Evolutionary conservation across 345 rosid genomes (phyloP).

Genomic region (Gynandropsis gynandra): DNA sequence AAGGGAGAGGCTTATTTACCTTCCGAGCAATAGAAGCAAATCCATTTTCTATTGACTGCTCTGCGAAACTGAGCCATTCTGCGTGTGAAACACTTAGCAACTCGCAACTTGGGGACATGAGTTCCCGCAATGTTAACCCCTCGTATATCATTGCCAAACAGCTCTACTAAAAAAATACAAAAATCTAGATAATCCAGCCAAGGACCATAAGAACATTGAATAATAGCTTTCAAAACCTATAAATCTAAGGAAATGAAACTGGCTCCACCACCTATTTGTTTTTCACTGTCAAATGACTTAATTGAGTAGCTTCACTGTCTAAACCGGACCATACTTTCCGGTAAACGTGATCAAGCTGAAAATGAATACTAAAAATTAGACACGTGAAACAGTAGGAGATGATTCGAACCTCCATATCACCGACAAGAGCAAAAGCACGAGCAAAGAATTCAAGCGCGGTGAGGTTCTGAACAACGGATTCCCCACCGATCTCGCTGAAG

Average conservation of each 20-base stretch:
- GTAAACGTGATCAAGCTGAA: background rate
- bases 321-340: background rate
- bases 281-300: background rate
- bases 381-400: background rate
- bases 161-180: slow-evolving; percentile 29
- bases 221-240: background rate
- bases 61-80: slow-evolving; percentile 70
- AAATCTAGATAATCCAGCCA: background rate
- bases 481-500: slow-evolving; percentile 35
- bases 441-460: slow-evolving; percentile 60
- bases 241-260: no score
- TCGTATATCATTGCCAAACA: slow-evolving; percentile 74
- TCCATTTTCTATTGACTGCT: slow-evolving; percentile 44
- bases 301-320: background rate
- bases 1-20: slow-evolving; percentile 27
- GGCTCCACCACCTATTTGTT: no score
- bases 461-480: slow-evolving; percentile 48
- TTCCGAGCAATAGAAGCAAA: slow-evolving; percentile 47
- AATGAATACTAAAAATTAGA: background rate
- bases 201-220: background rate
- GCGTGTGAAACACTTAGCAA: slow-evolving; percentile 46
- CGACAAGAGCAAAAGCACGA: slow-evolving; percentile 61
- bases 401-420: slow-evolving; percentile 53
- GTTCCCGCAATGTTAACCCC: slow-evolving; percentile 50
- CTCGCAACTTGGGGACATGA: slow-evolving; percentile 35